Conservation (phyloP, 2,329 filamentous ascomycete genomes). For the Colletotrichum costaricense region DNA sequence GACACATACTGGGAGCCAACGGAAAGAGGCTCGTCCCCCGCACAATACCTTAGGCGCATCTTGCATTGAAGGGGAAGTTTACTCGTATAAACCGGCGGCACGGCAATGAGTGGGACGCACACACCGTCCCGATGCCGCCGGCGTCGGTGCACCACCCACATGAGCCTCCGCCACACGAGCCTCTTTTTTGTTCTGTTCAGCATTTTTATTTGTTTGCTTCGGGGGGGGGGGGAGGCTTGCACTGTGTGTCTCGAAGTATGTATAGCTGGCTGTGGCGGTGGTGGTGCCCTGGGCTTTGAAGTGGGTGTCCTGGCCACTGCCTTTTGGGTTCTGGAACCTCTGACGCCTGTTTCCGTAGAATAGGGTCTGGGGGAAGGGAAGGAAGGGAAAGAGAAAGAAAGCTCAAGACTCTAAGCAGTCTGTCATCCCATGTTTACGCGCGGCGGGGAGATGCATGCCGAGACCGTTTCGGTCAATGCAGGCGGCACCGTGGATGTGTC, state of each 20-base stretch:
- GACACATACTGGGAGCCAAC: not conserved
- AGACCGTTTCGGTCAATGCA: conserved; percentile 15
- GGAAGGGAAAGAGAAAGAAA: not conserved
- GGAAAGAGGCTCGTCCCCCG: not conserved
- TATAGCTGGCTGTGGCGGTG: too few relatives aligned
- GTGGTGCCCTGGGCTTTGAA: not conserved
- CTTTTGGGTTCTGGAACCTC: conserved; percentile 2
- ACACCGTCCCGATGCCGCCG: not conserved
- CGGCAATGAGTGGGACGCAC: not conserved
- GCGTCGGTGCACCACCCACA: not conserved
- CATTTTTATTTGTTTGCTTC: not conserved
- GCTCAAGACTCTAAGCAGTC: not conserved
- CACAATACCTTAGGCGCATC: not conserved
- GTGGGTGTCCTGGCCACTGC: not conserved
- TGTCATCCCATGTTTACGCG: conserved; percentile 24
- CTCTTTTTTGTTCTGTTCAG: not conserved
- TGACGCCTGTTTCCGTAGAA: not conserved
- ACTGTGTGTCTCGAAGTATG: not conserved
- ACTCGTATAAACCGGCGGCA: not conserved
- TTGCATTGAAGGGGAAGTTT: not conserved
- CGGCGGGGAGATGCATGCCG: conserved; percentile 13
- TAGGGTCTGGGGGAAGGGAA: not conserved
- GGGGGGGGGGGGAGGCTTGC: not conserved
- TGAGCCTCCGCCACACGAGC: not conserved
- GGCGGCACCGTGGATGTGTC: not conserved